A percentile compares a stretch with the other conserved stretches of the same genome.
Conservation (phyloP, 2,329 filamentous ascomycete species). For the Penicillium frequentans region DNA sequence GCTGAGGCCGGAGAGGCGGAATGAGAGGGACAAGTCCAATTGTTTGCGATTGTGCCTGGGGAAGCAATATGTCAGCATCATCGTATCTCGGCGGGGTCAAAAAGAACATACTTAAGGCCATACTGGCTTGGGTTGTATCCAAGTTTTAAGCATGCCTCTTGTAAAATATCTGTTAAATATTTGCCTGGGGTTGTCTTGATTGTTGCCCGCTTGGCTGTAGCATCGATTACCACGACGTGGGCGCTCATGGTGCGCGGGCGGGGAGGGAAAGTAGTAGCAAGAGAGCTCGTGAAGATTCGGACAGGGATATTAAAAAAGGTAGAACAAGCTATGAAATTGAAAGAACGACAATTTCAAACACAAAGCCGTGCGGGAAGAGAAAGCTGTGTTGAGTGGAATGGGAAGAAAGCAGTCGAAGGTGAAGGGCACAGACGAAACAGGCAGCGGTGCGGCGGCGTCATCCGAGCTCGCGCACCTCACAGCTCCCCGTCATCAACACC, state of each 20-base stretch:
- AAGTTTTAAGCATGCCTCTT: slow-evolving; percentile 84
- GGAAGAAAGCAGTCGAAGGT: slow-evolving; percentile 29
- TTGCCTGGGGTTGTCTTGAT: slow-evolving; percentile 82
- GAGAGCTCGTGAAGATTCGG: background rate
- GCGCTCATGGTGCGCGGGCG: slow-evolving; percentile 64
- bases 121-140: slow-evolving; percentile 71
- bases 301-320: background rate
- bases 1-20: slow-evolving; percentile 77
- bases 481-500: slow-evolving; percentile 32
- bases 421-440: slow-evolving; percentile 20
- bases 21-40: slow-evolving; percentile 80
- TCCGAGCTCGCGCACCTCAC: slow-evolving; percentile 31
- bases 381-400: slow-evolving; percentile 6
- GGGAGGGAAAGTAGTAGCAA: background rate
- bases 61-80: slow-evolving; percentile 11
- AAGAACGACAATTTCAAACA: slow-evolving; percentile 4
- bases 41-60: slow-evolving; percentile 76
- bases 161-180: slow-evolving; percentile 78
- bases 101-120: slow-evolving; percentile 68
- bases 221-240: slow-evolving; percentile 84
- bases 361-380: slow-evolving; percentile 4
- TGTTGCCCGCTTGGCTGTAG: slow-evolving; percentile 71
- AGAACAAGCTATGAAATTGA: slow-evolving; percentile 7
- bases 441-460: slow-evolving; percentile 35
- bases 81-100: background rate